These are phyloP conservation scores for Fagus crenata DNA, from an alignment of 306 rosid species.

Conservation along the genomic window DNA sequence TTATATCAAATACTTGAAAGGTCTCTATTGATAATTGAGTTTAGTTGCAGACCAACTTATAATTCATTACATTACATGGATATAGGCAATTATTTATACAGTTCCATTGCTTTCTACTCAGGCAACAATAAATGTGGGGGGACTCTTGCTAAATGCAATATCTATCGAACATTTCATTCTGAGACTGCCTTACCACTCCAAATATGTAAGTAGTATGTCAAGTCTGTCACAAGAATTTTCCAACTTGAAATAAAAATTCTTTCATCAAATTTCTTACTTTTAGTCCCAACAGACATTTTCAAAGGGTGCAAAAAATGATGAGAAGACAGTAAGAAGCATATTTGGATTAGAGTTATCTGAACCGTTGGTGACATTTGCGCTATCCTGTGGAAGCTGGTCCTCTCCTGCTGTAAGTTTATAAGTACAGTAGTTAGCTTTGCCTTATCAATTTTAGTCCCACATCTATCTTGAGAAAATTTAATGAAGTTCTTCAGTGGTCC, in stretches of 20 bases:
- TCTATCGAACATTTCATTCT: constrained; percentile 89
- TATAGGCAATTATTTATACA: constrained; percentile 20
- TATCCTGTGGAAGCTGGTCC: constrained; percentile 97
- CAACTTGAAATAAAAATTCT: constrained; percentile 20
- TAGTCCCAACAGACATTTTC: constrained; percentile 52
- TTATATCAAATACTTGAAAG: not conserved
- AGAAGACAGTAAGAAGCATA: constrained; percentile 68
- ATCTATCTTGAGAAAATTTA: not conserved
- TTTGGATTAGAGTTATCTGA: constrained; percentile 87
- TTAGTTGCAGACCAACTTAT: not conserved
- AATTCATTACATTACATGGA: not conserved
- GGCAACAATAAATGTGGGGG: constrained; percentile 86
- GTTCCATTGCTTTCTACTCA: constrained; percentile 38
- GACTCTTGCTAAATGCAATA: constrained; percentile 71
- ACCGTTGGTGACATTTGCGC: constrained; percentile 91
- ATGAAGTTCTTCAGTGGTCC: constrained; percentile 9
- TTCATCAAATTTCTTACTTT: constrained; percentile 25
- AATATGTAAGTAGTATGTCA: constrained; percentile 68
- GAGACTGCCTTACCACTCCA: constrained; percentile 88
- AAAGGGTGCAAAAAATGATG: constrained; percentile 60
- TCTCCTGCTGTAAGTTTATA: constrained; percentile 88
- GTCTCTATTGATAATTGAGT: not conserved
- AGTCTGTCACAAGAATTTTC: constrained; percentile 15
- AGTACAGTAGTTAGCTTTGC: constrained; percentile 2
- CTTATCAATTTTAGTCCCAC: not conserved